These are phyloP conservation scores for Candida sojae DNA, from an alignment of 1,139 yeast genomes.

Conservation along the genomic window DNA sequence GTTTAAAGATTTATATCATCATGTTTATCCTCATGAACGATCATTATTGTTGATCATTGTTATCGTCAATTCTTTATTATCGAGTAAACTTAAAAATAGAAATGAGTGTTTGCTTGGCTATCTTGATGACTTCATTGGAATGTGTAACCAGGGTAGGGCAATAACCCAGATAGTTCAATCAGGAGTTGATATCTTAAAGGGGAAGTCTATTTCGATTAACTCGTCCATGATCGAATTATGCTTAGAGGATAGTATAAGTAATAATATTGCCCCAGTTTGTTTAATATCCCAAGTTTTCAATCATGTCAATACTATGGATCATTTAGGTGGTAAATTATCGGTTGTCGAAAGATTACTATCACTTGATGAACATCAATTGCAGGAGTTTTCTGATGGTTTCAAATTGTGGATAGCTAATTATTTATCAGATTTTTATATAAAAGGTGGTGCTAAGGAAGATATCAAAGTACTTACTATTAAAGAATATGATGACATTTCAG, in stretches of 20 bases:
- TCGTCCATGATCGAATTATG: slow-evolving; percentile 20
- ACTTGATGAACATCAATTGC: slow-evolving; percentile 8
- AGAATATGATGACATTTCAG: slow-evolving; percentile 14
- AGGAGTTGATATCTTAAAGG: slow-evolving; percentile 14
- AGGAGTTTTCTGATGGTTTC: slow-evolving; percentile 20
- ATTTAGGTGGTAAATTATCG: slow-evolving; percentile 9
- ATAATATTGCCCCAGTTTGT: slow-evolving; percentile 8
- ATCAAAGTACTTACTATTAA: slow-evolving; percentile 8
- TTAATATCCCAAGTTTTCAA: slow-evolving; percentile 23
- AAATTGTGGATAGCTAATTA: slow-evolving; percentile 44
- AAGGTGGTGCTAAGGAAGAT: slow-evolving; percentile 12
- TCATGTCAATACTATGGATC: slow-evolving; percentile 10
- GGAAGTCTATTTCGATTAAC: slow-evolving; percentile 6
- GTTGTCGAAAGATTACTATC: slow-evolving; percentile 25
- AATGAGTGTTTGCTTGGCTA: slow-evolving; percentile 5
- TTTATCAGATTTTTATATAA: slow-evolving; percentile 41
- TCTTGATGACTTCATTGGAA: slow-evolving; percentile 13
- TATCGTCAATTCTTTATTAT: slow-evolving; percentile 15
- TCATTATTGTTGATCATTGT: slow-evolving; percentile 15
- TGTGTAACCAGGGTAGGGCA: slow-evolving; percentile 7
- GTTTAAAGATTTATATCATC: slow-evolving; percentile 6
- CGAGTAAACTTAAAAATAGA: slow-evolving; percentile 1
- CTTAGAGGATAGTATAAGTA: slow-evolving; percentile 15
- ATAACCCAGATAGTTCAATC: slow-evolving; percentile 16
- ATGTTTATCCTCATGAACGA: slow-evolving; percentile 8